phyloP scores from a whole-genome alignment of 768 basidiomycete genomes.

The Omphalotus guepiniiformis region DNA sequence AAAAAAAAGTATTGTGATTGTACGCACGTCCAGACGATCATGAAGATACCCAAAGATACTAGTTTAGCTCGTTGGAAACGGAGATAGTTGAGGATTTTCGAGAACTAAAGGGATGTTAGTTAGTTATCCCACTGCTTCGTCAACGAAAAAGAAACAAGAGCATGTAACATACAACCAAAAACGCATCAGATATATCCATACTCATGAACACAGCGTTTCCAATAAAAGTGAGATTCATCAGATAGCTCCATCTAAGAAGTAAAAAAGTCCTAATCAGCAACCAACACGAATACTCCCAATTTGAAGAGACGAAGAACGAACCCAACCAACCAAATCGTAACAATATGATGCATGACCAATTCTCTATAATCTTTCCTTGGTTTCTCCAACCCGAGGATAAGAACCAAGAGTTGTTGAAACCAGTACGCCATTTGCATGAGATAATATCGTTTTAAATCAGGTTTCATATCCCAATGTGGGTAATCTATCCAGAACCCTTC shows the following conservation, averaged over 20 bases:
- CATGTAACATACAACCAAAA: conserved; percentile 63
- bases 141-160: not conserved
- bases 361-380: conserved; percentile 90
- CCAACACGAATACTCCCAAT: not conserved
- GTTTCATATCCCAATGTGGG: conserved; percentile 85
- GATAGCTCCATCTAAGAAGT: conserved; percentile 60
- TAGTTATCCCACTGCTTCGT: too few relatives aligned
- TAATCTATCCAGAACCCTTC: conserved; percentile 87
- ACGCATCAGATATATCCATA: conserved; percentile 94
- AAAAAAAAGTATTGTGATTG: conserved; percentile 2
- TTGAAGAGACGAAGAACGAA: not conserved
- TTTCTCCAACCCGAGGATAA: conserved; percentile 84
- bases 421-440: conserved; percentile 92
- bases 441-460: conserved; percentile 86
- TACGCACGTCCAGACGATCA: conserved; percentile 34
- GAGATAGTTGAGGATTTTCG: conserved; percentile 88
- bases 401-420: conserved; percentile 91
- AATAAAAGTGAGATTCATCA: conserved; percentile 76
- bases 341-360: conserved; percentile 85
- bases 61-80: conserved; percentile 63
- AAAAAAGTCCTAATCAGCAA: not conserved
- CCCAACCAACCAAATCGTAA: conserved; percentile 92
- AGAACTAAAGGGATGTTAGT: conserved; percentile 41
- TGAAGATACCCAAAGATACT: conserved; percentile 50
- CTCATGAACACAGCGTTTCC: conserved; percentile 92